These are phyloP conservation scores for Candida buenavistaensis DNA, from an alignment of 1,139 yeast species.

Conservation along the genomic window DNA sequence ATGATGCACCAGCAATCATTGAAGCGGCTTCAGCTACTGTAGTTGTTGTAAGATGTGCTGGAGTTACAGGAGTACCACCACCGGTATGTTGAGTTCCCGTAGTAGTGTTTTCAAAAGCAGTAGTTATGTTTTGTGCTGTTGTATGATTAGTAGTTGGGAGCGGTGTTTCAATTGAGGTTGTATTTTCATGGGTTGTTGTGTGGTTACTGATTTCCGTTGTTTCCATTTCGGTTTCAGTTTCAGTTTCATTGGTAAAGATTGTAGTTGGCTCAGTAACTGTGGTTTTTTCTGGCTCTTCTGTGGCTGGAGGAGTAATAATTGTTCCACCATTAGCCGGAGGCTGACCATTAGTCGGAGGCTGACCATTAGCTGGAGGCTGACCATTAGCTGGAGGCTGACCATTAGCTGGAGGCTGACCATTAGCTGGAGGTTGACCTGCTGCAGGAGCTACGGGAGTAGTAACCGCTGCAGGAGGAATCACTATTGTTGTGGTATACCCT, in stretches of 20 bases:
- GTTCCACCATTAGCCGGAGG: not conserved
- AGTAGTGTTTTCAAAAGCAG: constrained; percentile 3
- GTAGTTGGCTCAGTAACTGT: constrained; percentile 2
- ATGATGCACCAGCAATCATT: constrained; percentile 11
- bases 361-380: too few species aligned
- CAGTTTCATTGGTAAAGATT: constrained; percentile 4
- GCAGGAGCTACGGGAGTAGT: too few species aligned
- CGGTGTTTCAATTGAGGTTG: not conserved
- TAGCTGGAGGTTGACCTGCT: too few species aligned
- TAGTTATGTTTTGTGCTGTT: constrained; percentile 1
- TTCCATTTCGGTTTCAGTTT: constrained; percentile 3
- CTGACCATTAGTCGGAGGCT: too few species aligned
- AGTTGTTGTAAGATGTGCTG: constrained; percentile 7
- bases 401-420: too few species aligned
- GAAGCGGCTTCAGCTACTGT: constrained; percentile 10
- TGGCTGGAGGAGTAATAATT: too few species aligned
- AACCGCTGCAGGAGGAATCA: too few species aligned
- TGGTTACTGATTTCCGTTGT: too few species aligned
- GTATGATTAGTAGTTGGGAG: not conserved
- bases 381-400: too few species aligned
- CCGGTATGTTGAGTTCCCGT: constrained; percentile 2
- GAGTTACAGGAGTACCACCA: constrained; percentile 2
- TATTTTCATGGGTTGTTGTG: constrained; percentile 1
- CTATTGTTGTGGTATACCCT: constrained; percentile 6
- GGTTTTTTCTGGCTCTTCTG: not conserved